These are phyloP conservation scores for Talaromyces adpressus DNA, from an alignment of 495 filamentous ascomycete species.

Conservation along the genomic window DNA sequence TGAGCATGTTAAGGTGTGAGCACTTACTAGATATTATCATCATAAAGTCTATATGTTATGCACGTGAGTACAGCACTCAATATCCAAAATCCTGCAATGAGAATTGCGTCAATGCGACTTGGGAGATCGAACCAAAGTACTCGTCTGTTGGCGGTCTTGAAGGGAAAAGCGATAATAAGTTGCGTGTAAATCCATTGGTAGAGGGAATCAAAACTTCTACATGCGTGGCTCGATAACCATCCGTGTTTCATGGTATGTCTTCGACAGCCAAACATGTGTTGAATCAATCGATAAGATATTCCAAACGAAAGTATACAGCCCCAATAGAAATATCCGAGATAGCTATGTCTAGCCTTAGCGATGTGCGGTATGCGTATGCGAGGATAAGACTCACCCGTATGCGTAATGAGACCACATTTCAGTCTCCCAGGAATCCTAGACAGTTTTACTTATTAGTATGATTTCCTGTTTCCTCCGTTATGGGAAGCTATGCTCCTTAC, in stretches of 20 bases:
- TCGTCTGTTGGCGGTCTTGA: constrained; percentile 18
- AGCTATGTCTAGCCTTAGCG: not conserved
- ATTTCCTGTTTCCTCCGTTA: too few relatives aligned
- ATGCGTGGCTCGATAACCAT: not conserved
- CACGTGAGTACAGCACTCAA: constrained; percentile 30
- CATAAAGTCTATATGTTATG: constrained; percentile 28
- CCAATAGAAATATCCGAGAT: not conserved
- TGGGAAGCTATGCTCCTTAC: too few relatives aligned
- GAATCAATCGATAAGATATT: not conserved
- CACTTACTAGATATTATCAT: constrained; percentile 34
- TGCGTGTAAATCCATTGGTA: constrained; percentile 25
- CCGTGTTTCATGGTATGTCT: not conserved
- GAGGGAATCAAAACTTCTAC: not conserved
- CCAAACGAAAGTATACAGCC: not conserved
- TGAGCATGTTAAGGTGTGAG: not conserved
- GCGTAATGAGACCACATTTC: too few relatives aligned
- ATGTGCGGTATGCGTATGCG: constrained; percentile 13
- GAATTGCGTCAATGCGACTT: constrained; percentile 31
- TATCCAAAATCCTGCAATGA: constrained; percentile 32
- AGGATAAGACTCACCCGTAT: too few relatives aligned
- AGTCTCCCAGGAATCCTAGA: too few relatives aligned
- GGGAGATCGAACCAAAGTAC: constrained; percentile 33
- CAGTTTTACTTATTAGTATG: too few relatives aligned
- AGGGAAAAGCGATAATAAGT: constrained; percentile 26
- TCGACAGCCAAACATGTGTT: not conserved